Base-by-base conservation (phyloP, 768 basidiomycete species). In the Hygrophorus russula region DNA sequence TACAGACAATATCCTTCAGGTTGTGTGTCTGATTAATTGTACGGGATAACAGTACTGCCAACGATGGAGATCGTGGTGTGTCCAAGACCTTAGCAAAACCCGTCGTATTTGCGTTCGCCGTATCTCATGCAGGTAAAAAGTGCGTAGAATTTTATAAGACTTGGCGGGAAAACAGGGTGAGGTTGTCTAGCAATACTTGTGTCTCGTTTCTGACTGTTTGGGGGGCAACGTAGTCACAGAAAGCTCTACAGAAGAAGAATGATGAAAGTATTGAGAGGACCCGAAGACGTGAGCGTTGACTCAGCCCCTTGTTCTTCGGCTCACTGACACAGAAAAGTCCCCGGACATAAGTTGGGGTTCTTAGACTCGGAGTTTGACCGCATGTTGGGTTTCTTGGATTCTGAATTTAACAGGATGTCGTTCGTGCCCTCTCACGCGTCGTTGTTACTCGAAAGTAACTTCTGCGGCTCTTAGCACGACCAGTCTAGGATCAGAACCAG, bases 81-180 rank as follows among this genome's bases (percentile, higher is more conserved):
- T 47, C 51, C 49, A 42, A 36, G 39, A 50, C 53, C 47, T 41
- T 37, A 36, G 49, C 46, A 46, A 61, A 52, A 46, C 62, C 64
- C 4, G 60, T 71, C 15, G 69, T 73, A 11, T 72, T 73, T 51
- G 73, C 68, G 2, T 63, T 71, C 46, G 61, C 67, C 14, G 63
- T 59, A 13, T 54, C 57, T 48, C 61, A 65, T 17, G 62, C 59
- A 9, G 64, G 62, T 15, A 58, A 60, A 41, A 69, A 64, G 49
- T 62, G 63, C 31, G 63, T 71, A 28, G 69, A 74, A 51, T 73
- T 70, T 53, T 72, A 72, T 49, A 68, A 71, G 67, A 66, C 68
- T 24, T 73, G 71, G 71, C 59, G 61, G 48, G 62, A 65, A 11
- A 62, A 66, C 54, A 62, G 56, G 40, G 69, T 69, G 37, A 40